Base-by-base conservation (phyloP, 169 alveolate genomes). In the Plasmodium gaboni region DNA sequence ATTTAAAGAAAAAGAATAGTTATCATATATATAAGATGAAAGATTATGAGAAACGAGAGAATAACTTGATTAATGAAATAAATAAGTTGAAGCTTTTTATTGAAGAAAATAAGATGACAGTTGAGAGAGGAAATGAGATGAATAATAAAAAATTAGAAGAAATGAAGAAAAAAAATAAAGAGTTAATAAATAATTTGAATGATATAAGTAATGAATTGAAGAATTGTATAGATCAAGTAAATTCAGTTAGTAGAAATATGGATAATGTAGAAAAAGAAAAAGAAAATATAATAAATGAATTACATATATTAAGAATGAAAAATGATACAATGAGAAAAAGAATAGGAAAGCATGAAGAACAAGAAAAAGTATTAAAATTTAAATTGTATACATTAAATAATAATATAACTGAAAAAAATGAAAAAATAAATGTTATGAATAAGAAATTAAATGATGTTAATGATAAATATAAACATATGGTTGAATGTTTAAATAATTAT, bases 241-340 rank as follows among this genome's bases (percentile, higher is more conserved):
- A 64, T 42, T 6, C 46, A 1, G 68, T 50, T 12, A 65, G 69
- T 64, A 48, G 51, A 13, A 76, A 76, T 17, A 64, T 65, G 64
- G 32, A 46, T 51, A 32, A 15, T 3, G 46, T 76, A n/a, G 70
- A 76, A 42, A 76, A 60, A 13, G 89, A 76, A 59, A 76, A 76
- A 22, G 71, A 76, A n/a, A 28, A 63, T n/a, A 46, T 76, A 1
- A 26, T 26, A 50, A 17, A 63, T 0, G 64, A 76, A n/a, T 26
- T 63, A 70, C 9, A 64, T 0, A 26, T 65, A 0, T 13, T 76
- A n/a, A 64, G 65, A 26, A n/a, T 9, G 6, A 17, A 76, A 63
- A 76, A 76, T 76, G 76, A 42, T 5, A 59, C n/a, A 13, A n/a
- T 76, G 22, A 17, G 42, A 38, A 28, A 51, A 13, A 69, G 65